Percentiles rank a stretch among this genome's conserved stretches.
phyloP scores from a whole-genome alignment of 345 rosid species.

The Eucalyptus guilfoylei region DNA sequence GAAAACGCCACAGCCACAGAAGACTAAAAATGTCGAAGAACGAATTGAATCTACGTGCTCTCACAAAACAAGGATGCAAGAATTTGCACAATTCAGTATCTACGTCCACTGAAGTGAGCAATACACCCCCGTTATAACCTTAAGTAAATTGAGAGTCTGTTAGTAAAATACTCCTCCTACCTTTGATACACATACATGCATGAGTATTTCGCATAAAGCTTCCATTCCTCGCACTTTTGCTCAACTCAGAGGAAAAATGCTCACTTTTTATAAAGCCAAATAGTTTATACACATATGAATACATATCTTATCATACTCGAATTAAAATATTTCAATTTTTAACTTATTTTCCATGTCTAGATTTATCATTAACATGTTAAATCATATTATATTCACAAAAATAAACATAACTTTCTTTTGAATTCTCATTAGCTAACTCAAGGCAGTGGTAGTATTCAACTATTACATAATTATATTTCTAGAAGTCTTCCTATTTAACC shows the following conservation, averaged over 20 bases:
- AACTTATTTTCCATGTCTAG: not conserved
- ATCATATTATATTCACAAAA: not conserved
- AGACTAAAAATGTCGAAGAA: not conserved
- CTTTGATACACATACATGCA: not conserved
- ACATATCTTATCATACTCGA: not conserved
- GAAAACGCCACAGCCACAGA: not conserved
- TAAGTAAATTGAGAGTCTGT: not conserved
- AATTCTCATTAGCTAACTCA: not conserved
- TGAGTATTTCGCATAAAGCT: not conserved
- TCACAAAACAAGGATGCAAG: not conserved
- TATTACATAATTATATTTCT: not conserved
- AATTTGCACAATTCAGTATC: not conserved
- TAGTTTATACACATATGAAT: not conserved
- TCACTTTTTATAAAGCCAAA: not conserved
- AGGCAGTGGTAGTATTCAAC: not conserved
- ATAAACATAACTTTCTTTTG: not conserved
- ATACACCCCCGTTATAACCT: not conserved
- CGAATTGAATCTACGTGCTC: not conserved
- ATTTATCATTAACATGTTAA: not conserved
- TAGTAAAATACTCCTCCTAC: not conserved
- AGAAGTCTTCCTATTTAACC: not conserved
- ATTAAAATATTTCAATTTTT: not conserved
- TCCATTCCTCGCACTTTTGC: not conserved
- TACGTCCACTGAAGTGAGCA: not conserved
- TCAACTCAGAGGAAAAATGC: not conserved